phyloP scores from a whole-genome alignment of 352 stramenopile species.

The Globisporangium iwayamae region DNA sequence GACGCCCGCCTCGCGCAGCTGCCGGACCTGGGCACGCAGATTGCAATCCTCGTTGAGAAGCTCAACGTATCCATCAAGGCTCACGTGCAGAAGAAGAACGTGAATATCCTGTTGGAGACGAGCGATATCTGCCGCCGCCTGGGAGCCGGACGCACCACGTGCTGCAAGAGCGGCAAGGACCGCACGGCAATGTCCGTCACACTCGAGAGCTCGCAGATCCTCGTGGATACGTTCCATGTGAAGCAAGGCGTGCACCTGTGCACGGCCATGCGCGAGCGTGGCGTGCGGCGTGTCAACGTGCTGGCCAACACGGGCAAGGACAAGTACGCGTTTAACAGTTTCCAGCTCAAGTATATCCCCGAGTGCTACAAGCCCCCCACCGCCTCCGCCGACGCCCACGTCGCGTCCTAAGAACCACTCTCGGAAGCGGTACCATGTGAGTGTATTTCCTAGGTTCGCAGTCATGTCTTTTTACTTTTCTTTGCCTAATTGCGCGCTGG shows the following conservation, averaged over 20 bases:
- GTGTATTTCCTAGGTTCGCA: slow-evolving; percentile 4
- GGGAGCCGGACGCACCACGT: slow-evolving; percentile 90
- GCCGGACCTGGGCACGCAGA: slow-evolving; percentile 48
- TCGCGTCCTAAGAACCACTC: slow-evolving; percentile 47
- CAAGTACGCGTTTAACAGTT: slow-evolving; percentile 96
- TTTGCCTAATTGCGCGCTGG: background rate
- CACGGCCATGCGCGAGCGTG: slow-evolving; percentile 83
- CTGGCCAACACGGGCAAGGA: slow-evolving; percentile 86
- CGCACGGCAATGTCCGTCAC: slow-evolving; percentile 97
- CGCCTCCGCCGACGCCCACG: slow-evolving; percentile 71
- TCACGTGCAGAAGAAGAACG: slow-evolving; percentile 81
- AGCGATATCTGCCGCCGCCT: slow-evolving; percentile 89
- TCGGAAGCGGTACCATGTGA: background rate
- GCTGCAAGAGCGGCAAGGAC: slow-evolving; percentile 98
- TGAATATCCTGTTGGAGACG: slow-evolving; percentile 85
- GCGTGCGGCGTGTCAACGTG: slow-evolving; percentile 81
- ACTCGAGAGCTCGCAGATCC: slow-evolving; percentile 91
- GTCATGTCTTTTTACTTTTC: too few relatives aligned
- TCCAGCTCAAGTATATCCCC: slow-evolving; percentile 97
- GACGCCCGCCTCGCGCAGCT: slow-evolving; percentile 33
- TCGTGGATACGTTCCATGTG: slow-evolving; percentile 86
- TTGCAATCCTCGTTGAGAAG: slow-evolving; percentile 50
- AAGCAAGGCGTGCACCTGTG: slow-evolving; percentile 83
- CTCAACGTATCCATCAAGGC: slow-evolving; percentile 54
- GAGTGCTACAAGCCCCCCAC: slow-evolving; percentile 89